A percentile compares a stretch with the other conserved stretches of the same genome.
phyloP scores from a whole-genome alignment of 148 eudicot genomes.

The Nepenthes gracilis region DNA sequence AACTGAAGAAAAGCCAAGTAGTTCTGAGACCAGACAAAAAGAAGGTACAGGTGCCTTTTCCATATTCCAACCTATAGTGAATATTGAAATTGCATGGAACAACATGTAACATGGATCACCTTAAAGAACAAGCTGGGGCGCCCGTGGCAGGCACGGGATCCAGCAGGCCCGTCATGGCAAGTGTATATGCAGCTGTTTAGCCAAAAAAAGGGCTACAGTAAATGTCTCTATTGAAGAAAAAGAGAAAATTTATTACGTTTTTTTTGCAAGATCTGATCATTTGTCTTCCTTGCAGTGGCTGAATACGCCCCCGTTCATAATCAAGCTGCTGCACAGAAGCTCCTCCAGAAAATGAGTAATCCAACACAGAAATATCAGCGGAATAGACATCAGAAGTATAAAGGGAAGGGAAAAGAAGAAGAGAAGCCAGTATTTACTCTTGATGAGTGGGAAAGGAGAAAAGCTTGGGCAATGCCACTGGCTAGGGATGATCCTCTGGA shows the following conservation, averaged over 20 bases:
- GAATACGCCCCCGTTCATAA: slow-evolving; percentile 72
- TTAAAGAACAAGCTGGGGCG: no score
- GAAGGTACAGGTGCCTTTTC: slow-evolving; percentile 31
- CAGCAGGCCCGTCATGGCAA: no score
- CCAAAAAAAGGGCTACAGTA: no score
- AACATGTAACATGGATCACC: background rate
- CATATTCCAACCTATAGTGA: background rate
- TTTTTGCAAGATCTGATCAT: background rate
- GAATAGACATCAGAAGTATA: slow-evolving; percentile 43
- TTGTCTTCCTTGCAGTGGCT: slow-evolving; percentile 32
- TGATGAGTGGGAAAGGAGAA: slow-evolving; percentile 88
- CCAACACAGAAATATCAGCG: slow-evolving; percentile 28
- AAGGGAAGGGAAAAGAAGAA: slow-evolving; percentile 44
- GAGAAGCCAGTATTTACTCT: slow-evolving; percentile 59
- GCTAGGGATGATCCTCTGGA: slow-evolving; percentile 20
- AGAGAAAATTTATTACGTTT: no score
- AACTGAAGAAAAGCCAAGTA: slow-evolving; percentile 35
- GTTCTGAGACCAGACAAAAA: slow-evolving; percentile 59
- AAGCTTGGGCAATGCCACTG: slow-evolving; percentile 28
- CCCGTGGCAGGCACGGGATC: no score
- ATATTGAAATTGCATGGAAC: background rate
- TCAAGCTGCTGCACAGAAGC: slow-evolving; percentile 90
- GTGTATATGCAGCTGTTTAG: no score
- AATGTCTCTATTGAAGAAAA: no score
- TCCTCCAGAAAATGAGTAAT: slow-evolving; percentile 66